phyloP scores from a whole-genome alignment of 1,284 basidiomycete species.

The Somion occarium region DNA sequence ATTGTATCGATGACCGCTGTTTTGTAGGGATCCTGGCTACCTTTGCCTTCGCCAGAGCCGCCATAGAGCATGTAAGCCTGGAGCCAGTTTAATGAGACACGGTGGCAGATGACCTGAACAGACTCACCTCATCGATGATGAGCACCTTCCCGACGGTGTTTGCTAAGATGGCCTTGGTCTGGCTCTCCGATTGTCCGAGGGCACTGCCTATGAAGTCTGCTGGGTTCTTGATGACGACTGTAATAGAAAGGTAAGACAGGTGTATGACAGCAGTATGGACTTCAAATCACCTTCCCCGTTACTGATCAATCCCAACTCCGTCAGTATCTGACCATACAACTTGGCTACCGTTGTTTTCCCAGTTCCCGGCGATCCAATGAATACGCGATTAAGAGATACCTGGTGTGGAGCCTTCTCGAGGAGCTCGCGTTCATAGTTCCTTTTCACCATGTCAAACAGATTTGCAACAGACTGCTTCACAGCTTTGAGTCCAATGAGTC shows the following conservation, averaged over 20 bases:
- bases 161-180: slow-evolving; percentile 57
- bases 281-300: slow-evolving; percentile 54
- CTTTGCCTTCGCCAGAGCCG: slow-evolving; percentile 26
- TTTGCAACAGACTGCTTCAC: slow-evolving; percentile 54
- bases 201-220: slow-evolving; percentile 54
- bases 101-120: neutral
- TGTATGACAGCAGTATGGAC: neutral
- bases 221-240: slow-evolving; percentile 63
- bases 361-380: slow-evolving; percentile 61
- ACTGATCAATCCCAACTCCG: slow-evolving; percentile 54
- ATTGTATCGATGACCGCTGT: slow-evolving; percentile 68
- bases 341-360: slow-evolving; percentile 67
- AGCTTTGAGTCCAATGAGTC: slow-evolving; percentile 45
- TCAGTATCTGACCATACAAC: slow-evolving; percentile 56
- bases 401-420: slow-evolving; percentile 46
- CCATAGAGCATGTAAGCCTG: slow-evolving; percentile 66
- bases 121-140: slow-evolving; percentile 59
- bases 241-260: neutral
- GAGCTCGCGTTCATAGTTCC: slow-evolving; percentile 58
- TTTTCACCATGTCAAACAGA: slow-evolving; percentile 40
- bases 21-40: slow-evolving; percentile 44
- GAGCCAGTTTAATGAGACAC: neutral
- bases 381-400: slow-evolving; percentile 56
- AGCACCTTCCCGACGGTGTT: slow-evolving; percentile 57
- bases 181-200: slow-evolving; percentile 55